Percentiles rank a stretch among this genome's conserved stretches.
phyloP scores from a whole-genome alignment of 768 basidiomycete genomes.

The Lactarius hengduanensis region DNA sequence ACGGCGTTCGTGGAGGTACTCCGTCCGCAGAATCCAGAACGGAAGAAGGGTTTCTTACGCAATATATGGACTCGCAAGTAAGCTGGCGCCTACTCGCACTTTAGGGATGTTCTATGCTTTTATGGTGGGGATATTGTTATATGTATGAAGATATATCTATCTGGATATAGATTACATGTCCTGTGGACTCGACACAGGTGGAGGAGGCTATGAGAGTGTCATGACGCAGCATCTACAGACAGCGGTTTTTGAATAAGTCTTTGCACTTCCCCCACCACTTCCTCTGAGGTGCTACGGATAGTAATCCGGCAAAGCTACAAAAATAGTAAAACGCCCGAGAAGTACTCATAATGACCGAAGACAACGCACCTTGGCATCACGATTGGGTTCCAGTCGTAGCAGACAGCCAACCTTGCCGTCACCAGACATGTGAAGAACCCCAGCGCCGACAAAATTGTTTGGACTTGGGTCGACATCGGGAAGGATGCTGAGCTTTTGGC shows the following conservation, averaged over 20 bases:
- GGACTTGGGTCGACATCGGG: constrained; percentile 91
- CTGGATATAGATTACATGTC: constrained; percentile 22
- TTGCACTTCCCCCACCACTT: constrained; percentile 73
- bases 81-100: constrained; percentile 1
- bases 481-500: constrained; percentile 73
- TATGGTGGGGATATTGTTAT: constrained; percentile 22
- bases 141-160: constrained; percentile 24
- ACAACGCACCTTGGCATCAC: constrained; percentile 80
- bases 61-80: constrained; percentile 42
- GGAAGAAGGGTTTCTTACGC: constrained; percentile 43
- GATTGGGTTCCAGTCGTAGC: constrained; percentile 89
- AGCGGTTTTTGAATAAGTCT: constrained; percentile 46
- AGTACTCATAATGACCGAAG: not conserved
- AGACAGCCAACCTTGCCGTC: constrained; percentile 96
- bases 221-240: constrained; percentile 32
- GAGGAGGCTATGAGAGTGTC: constrained; percentile 9
- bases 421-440: constrained; percentile 88
- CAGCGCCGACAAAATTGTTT: constrained; percentile 92
- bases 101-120: constrained; percentile 3
- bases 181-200: not conserved
- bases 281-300: constrained; percentile 91
- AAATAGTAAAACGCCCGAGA: not conserved
- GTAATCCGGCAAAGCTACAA: constrained; percentile 86
- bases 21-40: constrained; percentile 29
- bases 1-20: not conserved